phyloP scores from a whole-genome alignment of 805 yeast genomes.

The Saturnispora mendoncae region DNA sequence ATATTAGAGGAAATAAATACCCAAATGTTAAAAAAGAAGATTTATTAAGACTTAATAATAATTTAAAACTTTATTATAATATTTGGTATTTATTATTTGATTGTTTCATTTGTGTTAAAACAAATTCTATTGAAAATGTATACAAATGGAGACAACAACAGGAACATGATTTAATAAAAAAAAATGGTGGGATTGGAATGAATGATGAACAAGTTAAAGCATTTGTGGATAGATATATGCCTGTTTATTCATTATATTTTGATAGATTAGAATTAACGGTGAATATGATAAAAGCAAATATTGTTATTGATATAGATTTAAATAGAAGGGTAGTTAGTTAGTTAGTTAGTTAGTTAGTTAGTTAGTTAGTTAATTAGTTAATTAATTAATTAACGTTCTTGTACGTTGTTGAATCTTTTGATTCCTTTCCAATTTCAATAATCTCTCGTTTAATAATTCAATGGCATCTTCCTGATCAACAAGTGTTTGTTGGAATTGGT shows the following conservation, averaged over 20 bases:
- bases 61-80: slow-evolving; percentile 40
- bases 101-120: slow-evolving; percentile 50
- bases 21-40: slow-evolving; percentile 15
- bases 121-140: slow-evolving; percentile 53
- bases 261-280: slow-evolving; percentile 12
- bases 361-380: background rate
- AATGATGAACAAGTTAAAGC: slow-evolving; percentile 52
- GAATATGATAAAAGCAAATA: slow-evolving; percentile 2
- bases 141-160: slow-evolving; percentile 74
- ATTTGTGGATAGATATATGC: slow-evolving; percentile 83
- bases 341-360: background rate
- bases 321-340: slow-evolving; percentile 1
- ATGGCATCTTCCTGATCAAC: background rate
- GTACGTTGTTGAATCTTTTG: background rate
- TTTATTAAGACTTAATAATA: slow-evolving; percentile 40
- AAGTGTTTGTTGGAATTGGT: background rate
- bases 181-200: slow-evolving; percentile 74
- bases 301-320: slow-evolving; percentile 10
- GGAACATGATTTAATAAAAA: slow-evolving; percentile 50
- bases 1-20: slow-evolving; percentile 16
- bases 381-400: background rate
- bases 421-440: background rate
- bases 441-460: background rate
- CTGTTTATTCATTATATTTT: slow-evolving; percentile 68
- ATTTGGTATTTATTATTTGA: slow-evolving; percentile 54